Conservation (phyloP, 306 rosid species). For the Inga laurina region DNA sequence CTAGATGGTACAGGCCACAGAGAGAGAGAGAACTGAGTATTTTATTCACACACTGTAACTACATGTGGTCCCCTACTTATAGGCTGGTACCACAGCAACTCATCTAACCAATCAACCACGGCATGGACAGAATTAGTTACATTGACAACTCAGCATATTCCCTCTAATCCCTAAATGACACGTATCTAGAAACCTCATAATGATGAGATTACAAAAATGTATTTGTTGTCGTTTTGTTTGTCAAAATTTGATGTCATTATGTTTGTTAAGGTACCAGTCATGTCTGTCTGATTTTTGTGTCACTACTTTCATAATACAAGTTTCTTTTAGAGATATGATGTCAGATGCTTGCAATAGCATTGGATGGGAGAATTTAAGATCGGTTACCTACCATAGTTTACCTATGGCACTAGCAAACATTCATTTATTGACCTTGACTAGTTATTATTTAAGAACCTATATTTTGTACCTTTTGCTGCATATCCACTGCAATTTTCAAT, state of each 20-base stretch:
- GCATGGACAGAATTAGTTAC: no score
- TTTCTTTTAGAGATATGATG: not conserved
- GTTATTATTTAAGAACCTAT: not conserved
- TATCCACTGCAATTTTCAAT: slow-evolving; percentile 92
- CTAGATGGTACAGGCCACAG: no score
- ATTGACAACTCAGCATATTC: no score
- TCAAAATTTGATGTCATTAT: not conserved
- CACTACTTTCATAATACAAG: not conserved
- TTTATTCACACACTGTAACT: no score
- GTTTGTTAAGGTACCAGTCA: not conserved
- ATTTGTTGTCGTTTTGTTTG: not conserved
- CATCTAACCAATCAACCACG: no score
- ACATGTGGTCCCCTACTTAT: no score
- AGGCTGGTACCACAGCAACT: no score
- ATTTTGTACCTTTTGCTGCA: slow-evolving; percentile 83
- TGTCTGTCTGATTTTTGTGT: not conserved
- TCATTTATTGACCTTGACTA: not conserved
- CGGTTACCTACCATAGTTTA: not conserved
- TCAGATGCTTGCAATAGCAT: not conserved
- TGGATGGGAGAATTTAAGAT: slow-evolving; percentile 2
- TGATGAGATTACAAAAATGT: not conserved
- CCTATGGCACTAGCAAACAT: not conserved
- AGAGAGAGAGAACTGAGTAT: no score
- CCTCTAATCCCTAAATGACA: no score
- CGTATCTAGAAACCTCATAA: not conserved